Evolutionary conservation across 305 asterid genomes (phyloP).

Genomic region (Fraxinus xanthoxyloides): DNA sequence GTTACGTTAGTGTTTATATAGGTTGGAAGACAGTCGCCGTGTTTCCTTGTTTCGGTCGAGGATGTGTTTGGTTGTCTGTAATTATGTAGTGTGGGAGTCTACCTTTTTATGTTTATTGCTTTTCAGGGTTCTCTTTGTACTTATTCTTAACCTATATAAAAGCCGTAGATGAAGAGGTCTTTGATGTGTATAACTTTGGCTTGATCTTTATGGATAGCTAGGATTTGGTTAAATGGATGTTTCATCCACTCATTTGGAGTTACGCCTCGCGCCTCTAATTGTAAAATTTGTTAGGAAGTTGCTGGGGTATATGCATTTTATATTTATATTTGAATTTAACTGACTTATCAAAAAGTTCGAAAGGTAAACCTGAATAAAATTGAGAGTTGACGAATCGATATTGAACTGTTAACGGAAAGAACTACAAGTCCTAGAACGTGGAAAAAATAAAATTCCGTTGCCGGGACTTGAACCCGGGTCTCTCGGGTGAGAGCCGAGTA

Average conservation of each 20-base stretch:
- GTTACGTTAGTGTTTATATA: constrained; percentile 25
- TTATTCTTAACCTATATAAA: constrained; percentile 13
- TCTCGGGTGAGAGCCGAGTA: constrained; percentile 98
- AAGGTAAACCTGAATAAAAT: not conserved
- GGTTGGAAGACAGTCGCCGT: constrained; percentile 21
- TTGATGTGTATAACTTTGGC: constrained; percentile 16
- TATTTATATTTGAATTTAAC: not conserved
- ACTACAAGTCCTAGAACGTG: not conserved
- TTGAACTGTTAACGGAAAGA: not conserved
- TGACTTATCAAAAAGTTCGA: not conserved
- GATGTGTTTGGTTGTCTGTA: constrained; percentile 53
- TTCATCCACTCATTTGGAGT: not conserved
- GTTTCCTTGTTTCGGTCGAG: constrained; percentile 28
- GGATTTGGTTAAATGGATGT: not conserved
- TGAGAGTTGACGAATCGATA: not conserved
- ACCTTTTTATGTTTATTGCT: constrained; percentile 2
- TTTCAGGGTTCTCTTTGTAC: constrained; percentile 16
- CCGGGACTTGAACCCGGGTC: constrained; percentile 99
- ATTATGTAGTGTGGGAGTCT: constrained; percentile 37
- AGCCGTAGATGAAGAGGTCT: constrained; percentile 19
- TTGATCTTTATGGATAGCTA: constrained; percentile 5
- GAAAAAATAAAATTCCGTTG: constrained; percentile 49
- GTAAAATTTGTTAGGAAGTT: not conserved
- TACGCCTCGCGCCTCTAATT: not conserved
- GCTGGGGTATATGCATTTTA: not conserved